Conservation (phyloP, 331 rosid species). For the Prunus yedoensis region DNA sequence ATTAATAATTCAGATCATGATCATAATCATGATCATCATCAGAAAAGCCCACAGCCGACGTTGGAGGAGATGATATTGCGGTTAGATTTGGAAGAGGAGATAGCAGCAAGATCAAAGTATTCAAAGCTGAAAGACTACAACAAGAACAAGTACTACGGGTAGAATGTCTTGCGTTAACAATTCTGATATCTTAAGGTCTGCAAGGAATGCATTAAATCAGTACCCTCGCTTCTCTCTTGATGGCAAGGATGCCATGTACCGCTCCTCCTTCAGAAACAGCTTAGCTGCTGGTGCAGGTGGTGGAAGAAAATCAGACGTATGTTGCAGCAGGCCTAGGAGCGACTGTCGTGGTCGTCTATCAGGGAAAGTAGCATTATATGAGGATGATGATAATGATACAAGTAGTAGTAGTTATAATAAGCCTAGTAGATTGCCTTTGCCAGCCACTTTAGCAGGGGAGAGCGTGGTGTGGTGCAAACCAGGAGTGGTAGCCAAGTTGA, state of each 20-base stretch:
- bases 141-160: slow-evolving; percentile 24
- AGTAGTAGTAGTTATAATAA: no score
- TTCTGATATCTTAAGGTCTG: slow-evolving; percentile 68
- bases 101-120: slow-evolving; percentile 45
- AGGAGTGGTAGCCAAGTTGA: slow-evolving; percentile 76
- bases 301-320: slow-evolving; percentile 43
- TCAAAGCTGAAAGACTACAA: slow-evolving; percentile 36
- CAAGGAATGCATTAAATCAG: slow-evolving; percentile 79
- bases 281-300: background rate
- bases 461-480: slow-evolving; percentile 81
- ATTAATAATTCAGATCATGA: slow-evolving; percentile 1
- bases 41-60: slow-evolving; percentile 30
- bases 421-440: slow-evolving; percentile 22
- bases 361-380: background rate
- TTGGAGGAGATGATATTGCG: slow-evolving; percentile 66
- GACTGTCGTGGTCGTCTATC: background rate
- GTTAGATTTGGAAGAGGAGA: slow-evolving; percentile 71
- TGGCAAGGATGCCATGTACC: slow-evolving; percentile 84
- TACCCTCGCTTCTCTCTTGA: slow-evolving; percentile 88
- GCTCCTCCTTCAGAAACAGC: slow-evolving; percentile 59
- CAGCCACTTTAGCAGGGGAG: slow-evolving; percentile 62
- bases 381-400: background rate
- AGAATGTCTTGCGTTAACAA: slow-evolving; percentile 75
- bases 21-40: background rate
- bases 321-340: slow-evolving; percentile 19